Percentiles rank a stretch among this genome's conserved stretches.
Conservation (phyloP, 805 yeast genomes). For the Barnettozyma siamensis region DNA sequence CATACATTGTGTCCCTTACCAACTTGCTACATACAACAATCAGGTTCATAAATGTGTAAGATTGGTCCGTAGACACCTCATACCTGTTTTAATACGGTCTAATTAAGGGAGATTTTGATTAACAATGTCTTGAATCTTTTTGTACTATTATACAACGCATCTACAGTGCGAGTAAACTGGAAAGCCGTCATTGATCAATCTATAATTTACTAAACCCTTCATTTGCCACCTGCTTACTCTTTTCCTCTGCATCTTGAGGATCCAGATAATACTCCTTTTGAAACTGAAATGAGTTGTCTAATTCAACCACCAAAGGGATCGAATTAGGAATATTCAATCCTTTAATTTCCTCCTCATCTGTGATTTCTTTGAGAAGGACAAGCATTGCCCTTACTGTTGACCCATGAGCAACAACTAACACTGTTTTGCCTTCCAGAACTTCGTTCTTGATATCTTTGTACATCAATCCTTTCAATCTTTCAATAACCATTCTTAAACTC, state of each 20-base stretch:
- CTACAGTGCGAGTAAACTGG: too few relatives aligned
- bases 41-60: too few relatives aligned
- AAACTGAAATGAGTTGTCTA: slow-evolving; percentile 46
- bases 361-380: slow-evolving; percentile 58
- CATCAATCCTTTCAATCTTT: slow-evolving; percentile 56
- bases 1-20: too few relatives aligned
- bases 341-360: slow-evolving; percentile 65
- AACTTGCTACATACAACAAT: too few relatives aligned
- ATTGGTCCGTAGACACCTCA: too few relatives aligned
- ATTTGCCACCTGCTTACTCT: slow-evolving; percentile 73
- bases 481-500: slow-evolving; percentile 65
- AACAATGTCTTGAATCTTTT: too few relatives aligned
- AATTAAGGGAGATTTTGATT: too few relatives aligned
- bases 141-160: too few relatives aligned
- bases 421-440: slow-evolving; percentile 46
- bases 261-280: slow-evolving; percentile 63
- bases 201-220: slow-evolving; percentile 46
- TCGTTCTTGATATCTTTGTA: slow-evolving; percentile 45
- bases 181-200: too few relatives aligned
- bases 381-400: slow-evolving; percentile 72
- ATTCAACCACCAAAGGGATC: slow-evolving; percentile 66
- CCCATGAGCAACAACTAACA: slow-evolving; percentile 75
- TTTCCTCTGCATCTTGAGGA: slow-evolving; percentile 72
- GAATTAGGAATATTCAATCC: slow-evolving; percentile 79
- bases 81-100: too few relatives aligned